Evolutionary conservation across 176 grass and related monocot species (phyloP), one percentile per base, ranked within the genome.

Genomic region (Raddia guianensis): DNA sequence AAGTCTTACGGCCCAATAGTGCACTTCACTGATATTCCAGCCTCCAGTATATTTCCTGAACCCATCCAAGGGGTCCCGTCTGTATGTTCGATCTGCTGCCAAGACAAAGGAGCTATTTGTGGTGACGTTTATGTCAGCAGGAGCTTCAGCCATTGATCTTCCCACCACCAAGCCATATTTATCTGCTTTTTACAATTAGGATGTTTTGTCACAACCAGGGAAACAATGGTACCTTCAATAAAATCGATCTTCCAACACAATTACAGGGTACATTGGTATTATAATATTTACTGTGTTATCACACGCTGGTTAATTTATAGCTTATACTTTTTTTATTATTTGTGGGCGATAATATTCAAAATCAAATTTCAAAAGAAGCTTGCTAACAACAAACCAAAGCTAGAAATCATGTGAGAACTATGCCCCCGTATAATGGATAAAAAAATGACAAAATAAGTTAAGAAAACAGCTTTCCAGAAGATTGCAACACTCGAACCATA

Each of bases 1-100:
- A 27, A 79, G 73, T 40, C 92, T 93, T 81, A 99, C 96, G 79
- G 96, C 86, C 79, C 85, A 93, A 56, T 99, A 99, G 78, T 99
- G 90, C 3, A 76, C 35, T 74, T 99, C 83, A 18, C 84, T 99
- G 43, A 99, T 95, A 75, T 99, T 95, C 92, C 92, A 99, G 20
- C 96, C 96, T 2, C 92, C 92, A 1, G 78, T 75, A 54, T 99
- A 99, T 78, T 86, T 86, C 42, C 85, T 85, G 79, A 87, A 91
- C 6, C 75, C 68, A 84, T 95, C 78, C 87, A 93, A 87, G 42
- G 96, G 96, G 43, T 99, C 96, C 72, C 61, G 93, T 70, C 96
- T 74, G 49, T 93, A 68, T 9, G 96, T 99, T 19, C 88, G 89
- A 4, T 91, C 55, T 20, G 80, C 86, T 0, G 96, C 92, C 86